Base-by-base conservation (phyloP, 2,329 filamentous ascomycete species). In the Stromatinia cepivora region DNA sequence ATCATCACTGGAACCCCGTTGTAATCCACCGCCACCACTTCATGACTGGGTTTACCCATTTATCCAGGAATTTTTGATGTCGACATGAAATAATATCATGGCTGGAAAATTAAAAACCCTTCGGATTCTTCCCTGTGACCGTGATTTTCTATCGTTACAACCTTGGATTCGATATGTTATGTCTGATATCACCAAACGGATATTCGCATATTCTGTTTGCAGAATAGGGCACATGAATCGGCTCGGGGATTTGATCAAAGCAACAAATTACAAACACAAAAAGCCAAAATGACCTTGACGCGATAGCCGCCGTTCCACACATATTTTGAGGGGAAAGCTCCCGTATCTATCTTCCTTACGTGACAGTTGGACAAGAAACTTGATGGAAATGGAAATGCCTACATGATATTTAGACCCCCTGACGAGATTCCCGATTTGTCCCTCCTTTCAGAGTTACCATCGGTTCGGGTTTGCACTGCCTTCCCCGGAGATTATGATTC, bases 281-380 rank as follows among this genome's bases (percentile, higher is more conserved):
- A 22, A 42, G 3, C 39, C 39, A 42, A 48, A 50, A 25, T 57
- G 28, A 50, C 15, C 15, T 59, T 67, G 31, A 57, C 64, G 64
- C 64, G 52, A 67, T 59, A 67, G 64, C 64, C 64, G 64, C 64
- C 52, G 20, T 50, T 62, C 13, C 59, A 62, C 59, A 50, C 28
- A 28, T 20, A 31, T 25, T 31, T 62, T 9, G 59, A 39, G 48
- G 52, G 53, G 28, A 48, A 57, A 50, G 25, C n/a, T 48, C 46
- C 46, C 59, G 59, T 63, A 15, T 11, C 57, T 28, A 45, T 63
- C 17, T 28, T 17, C n/a, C 28, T 13, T 46, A 45, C 46, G 63
- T 66, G 52, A 66, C 64, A 25, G 64, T 58, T 50, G 42, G 53
- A 58, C 52, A 25, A 28, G 48, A 57, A 48, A 15, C 7, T 58